Evolutionary conservation across 2,329 filamentous ascomycete genomes (phyloP).

Genomic region (Aspergillus udagawae): DNA sequence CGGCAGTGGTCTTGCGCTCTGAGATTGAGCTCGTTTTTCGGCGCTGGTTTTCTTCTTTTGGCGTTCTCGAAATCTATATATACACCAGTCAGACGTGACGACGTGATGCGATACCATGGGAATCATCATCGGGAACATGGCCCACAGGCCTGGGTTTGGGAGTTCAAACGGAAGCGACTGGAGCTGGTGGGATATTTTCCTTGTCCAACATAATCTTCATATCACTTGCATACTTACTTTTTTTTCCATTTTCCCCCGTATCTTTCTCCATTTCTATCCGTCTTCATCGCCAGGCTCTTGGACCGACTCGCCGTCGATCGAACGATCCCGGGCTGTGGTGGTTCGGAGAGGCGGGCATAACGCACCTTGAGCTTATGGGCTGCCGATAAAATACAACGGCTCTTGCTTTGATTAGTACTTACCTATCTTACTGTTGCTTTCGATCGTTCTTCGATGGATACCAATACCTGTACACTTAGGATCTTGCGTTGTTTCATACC

Average conservation of each 20-base stretch:
- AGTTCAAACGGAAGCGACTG: conserved; percentile 3
- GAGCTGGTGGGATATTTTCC: neutral
- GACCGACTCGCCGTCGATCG: neutral
- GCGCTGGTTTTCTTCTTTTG: neutral
- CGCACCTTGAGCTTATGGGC: neutral
- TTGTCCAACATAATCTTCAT: neutral
- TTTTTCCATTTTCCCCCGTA: neutral
- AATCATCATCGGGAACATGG: neutral
- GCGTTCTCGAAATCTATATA: neutral
- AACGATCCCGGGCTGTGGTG: neutral
- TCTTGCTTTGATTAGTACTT: neutral
- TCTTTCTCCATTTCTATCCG: neutral
- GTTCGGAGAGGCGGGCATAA: neutral
- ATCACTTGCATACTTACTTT: neutral
- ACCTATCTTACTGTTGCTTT: neutral
- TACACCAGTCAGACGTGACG: conserved; percentile 3
- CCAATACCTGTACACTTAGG: neutral
- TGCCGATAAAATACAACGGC: neutral
- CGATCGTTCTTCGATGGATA: neutral
- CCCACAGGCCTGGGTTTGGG: conserved; percentile 2
- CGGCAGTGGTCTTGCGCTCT: conserved; percentile 72
- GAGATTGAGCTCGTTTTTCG: conserved; percentile 4
- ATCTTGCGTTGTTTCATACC: neutral
- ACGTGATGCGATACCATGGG: conserved; percentile 12
- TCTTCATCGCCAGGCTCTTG: neutral